These are phyloP conservation scores for Calonectria honghensis DNA, from an alignment of 2,329 filamentous ascomycete genomes.

Conservation along the genomic window DNA sequence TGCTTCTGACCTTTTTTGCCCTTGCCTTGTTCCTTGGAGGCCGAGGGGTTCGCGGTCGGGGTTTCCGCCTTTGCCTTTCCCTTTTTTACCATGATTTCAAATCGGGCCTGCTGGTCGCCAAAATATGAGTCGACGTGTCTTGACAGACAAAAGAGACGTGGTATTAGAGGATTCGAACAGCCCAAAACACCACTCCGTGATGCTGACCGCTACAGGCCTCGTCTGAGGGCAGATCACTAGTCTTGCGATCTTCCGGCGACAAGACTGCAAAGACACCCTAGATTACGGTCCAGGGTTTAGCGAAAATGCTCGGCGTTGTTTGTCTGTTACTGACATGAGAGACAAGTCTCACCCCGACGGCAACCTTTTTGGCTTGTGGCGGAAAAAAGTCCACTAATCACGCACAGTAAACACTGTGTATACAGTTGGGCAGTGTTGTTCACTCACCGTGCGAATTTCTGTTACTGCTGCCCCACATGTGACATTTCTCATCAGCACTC, in stretches of 20 bases:
- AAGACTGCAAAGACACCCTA: neutral
- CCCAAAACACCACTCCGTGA: neutral
- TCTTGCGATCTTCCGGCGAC: neutral
- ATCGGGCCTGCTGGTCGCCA: slow-evolving; percentile 33
- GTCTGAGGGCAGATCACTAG: neutral
- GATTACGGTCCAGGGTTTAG: neutral
- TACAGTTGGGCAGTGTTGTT: neutral
- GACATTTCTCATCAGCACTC: slow-evolving; percentile 12
- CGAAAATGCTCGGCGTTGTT: neutral
- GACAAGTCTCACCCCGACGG: neutral
- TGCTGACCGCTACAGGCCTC: neutral
- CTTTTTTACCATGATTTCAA: slow-evolving; percentile 69
- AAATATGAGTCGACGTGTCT: slow-evolving; percentile 10
- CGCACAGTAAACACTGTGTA: slow-evolving; percentile 40
- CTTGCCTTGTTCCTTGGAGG: slow-evolving; percentile 67
- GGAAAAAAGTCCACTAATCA: slow-evolving; percentile 27
- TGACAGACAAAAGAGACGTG: neutral
- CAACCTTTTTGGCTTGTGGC: slow-evolving; percentile 30
- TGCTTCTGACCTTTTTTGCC: slow-evolving; percentile 63
- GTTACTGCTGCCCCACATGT: slow-evolving; percentile 17
- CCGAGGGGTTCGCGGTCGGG: slow-evolving; percentile 58
- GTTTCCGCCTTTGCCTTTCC: slow-evolving; percentile 70
- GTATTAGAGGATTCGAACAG: neutral
- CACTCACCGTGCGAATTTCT: slow-evolving; percentile 19
- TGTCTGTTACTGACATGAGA: slow-evolving; percentile 9